Percentiles rank a stretch among this genome's conserved stretches.
These are phyloP conservation scores for Penicillium subrubescens DNA, from an alignment of 495 filamentous ascomycete genomes.

Conservation along the genomic window DNA sequence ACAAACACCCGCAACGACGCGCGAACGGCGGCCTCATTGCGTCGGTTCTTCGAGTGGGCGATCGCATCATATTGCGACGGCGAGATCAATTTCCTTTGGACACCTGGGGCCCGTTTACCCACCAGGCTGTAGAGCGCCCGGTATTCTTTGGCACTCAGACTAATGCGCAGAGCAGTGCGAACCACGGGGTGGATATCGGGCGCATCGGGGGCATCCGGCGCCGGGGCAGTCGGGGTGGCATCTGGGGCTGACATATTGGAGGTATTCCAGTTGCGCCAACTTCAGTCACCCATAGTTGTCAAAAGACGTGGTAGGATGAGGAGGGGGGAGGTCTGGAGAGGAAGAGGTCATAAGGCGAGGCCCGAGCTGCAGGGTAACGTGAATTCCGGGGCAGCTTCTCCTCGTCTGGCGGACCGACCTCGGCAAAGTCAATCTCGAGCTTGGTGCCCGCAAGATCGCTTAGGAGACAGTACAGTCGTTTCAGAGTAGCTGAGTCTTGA, in stretches of 20 bases:
- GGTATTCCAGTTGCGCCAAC: background rate
- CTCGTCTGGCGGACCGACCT: slow-evolving; percentile 16
- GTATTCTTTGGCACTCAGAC: slow-evolving; percentile 83
- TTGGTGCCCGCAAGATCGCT: background rate
- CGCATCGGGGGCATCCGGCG: slow-evolving; percentile 11
- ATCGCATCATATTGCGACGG: slow-evolving; percentile 56
- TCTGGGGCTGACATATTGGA: slow-evolving; percentile 21
- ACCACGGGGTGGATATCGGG: slow-evolving; percentile 29
- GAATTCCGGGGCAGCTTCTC: slow-evolving; percentile 11
- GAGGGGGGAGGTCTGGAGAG: background rate
- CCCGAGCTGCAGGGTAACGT: background rate
- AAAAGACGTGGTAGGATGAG: background rate
- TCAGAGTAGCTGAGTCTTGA: background rate
- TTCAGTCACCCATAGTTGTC: slow-evolving; percentile 11
- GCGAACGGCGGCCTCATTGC: slow-evolving; percentile 78
- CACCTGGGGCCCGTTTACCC: slow-evolving; percentile 61
- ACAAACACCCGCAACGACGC: slow-evolving; percentile 76
- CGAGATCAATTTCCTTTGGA: slow-evolving; percentile 63
- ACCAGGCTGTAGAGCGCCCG: slow-evolving; percentile 77
- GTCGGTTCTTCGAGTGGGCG: slow-evolving; percentile 60
- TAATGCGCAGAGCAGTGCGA: slow-evolving; percentile 80
- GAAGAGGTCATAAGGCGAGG: slow-evolving; percentile 3
- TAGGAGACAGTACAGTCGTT: background rate
- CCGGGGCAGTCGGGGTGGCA: slow-evolving; percentile 9
- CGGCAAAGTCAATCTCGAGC: slow-evolving; percentile 2